Base-by-base conservation (phyloP, 1,284 basidiomycete species). In the Coriolopsis trogii region DNA sequence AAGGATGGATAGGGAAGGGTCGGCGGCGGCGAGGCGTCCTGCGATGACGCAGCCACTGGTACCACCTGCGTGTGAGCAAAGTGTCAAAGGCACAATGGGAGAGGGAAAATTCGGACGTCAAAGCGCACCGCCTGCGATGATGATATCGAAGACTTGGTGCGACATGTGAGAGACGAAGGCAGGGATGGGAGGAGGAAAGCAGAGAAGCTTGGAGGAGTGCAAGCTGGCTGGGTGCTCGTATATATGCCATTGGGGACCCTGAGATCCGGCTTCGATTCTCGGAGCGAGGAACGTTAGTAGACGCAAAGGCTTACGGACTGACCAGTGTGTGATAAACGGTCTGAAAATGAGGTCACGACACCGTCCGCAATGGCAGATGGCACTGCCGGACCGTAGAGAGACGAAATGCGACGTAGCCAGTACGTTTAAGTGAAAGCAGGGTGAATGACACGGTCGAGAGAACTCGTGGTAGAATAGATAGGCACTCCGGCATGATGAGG, bases 1-100 rank as follows among this genome's bases (percentile, higher is more conserved):
- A 20, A 67, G 66, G 31, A 82, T 77, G 42, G 67, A 75, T 39
- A 81, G 61, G 0, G 64, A 52, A 0, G 79, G 74, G 51, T 76
- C 73, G 1, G 76, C 76, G 2, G 67, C 70, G 4, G 77, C 74
- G 12, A 81, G 71, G 46, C 79, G 71, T 12, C 74, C 71, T 6
- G 78, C 79, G 25, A 75, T 62, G 16, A 81, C 62, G 53, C 78
- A 79, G 9, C 74, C 78, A 29, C 70, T 56, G 10, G 78, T 70
- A 15, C 80, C 79, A 38, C 78, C 78, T 80, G 44, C 5, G 38
- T 9, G n/a, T 24, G 38, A 18, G 15, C 10, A 7, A 3, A 16
- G 21, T 36, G 39, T 41, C 39, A 37, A 20, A 34, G 21, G 21
- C 7, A n/a, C 18, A n/a, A 39, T 38, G 46, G 28, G 44, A 39